Conservation (phyloP, 2,329 filamentous ascomycete species). For the Gyromitra esculenta region DNA sequence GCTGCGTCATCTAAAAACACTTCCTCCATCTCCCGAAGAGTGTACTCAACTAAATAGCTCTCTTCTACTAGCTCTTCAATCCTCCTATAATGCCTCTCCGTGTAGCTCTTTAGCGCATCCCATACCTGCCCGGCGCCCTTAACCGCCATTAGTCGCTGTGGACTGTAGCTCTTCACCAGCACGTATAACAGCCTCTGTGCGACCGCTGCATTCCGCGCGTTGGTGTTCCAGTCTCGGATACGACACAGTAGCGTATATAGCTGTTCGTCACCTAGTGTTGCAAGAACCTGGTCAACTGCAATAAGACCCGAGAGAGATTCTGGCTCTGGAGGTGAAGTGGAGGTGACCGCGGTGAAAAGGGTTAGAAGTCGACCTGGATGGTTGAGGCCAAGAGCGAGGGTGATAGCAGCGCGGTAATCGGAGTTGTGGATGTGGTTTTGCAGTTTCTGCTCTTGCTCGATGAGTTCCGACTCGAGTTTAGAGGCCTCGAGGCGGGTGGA, state of each 20-base stretch:
- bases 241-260: slow-evolving; percentile 83
- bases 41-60: slow-evolving; percentile 70
- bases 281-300: slow-evolving; percentile 82
- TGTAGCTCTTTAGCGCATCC: slow-evolving; percentile 87
- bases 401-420: slow-evolving; percentile 92
- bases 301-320: slow-evolving; percentile 63
- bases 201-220: slow-evolving; percentile 83
- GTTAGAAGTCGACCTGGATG: slow-evolving; percentile 87
- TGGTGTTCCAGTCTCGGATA: slow-evolving; percentile 96
- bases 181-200: slow-evolving; percentile 86
- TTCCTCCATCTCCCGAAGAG: slow-evolving; percentile 56
- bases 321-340: slow-evolving; percentile 61
- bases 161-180: slow-evolving; percentile 81
- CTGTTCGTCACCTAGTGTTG: slow-evolving; percentile 82
- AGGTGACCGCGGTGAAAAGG: slow-evolving; percentile 83
- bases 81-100: slow-evolving; percentile 89
- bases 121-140: slow-evolving; percentile 76
- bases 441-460: slow-evolving; percentile 93
- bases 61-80: slow-evolving; percentile 92
- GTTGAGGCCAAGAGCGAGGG: slow-evolving; percentile 89
- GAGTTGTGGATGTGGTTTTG: slow-evolving; percentile 90
- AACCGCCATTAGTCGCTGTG: slow-evolving; percentile 76
- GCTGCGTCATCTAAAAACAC: slow-evolving; percentile 50
- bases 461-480: slow-evolving; percentile 69
- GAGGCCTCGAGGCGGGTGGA: slow-evolving; percentile 74